phyloP scores from a whole-genome alignment of 305 asterid genomes.

The Ajuga reptans region DNA sequence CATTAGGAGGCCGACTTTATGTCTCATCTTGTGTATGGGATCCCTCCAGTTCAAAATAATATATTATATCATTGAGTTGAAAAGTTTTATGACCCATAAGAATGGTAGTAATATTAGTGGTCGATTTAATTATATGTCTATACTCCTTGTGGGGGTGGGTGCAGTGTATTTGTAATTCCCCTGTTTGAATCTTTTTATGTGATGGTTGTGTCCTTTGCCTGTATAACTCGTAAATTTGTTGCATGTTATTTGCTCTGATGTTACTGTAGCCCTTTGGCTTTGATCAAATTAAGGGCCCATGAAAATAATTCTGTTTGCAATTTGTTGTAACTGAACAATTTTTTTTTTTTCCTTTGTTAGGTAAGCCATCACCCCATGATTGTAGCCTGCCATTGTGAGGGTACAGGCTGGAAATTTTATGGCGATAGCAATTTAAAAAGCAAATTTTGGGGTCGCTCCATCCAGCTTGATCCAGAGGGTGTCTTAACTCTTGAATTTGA shows the following conservation, averaged over 20 bases:
- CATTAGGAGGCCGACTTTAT: neutral
- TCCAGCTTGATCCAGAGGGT: slow-evolving; percentile 93
- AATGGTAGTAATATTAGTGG: neutral
- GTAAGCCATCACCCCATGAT: slow-evolving; percentile 98
- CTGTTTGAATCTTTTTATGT: neutral
- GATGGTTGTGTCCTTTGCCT: neutral
- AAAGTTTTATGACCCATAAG: neutral
- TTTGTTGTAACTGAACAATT: slow-evolving; percentile 2
- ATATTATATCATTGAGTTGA: neutral
- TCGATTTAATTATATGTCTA: neutral
- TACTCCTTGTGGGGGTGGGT: neutral
- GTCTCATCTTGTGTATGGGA: neutral
- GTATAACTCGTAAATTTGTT: neutral
- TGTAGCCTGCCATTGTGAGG: slow-evolving; percentile 94
- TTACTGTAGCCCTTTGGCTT: neutral
- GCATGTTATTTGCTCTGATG: slow-evolving; percentile 4
- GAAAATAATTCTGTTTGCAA: neutral
- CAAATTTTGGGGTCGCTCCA: slow-evolving; percentile 97
- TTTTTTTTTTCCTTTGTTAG: slow-evolving; percentile 39
- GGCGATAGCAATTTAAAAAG: slow-evolving; percentile 90
- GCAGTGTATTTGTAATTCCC: neutral
- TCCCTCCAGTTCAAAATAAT: neutral
- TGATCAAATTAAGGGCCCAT: neutral
- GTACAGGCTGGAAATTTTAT: slow-evolving; percentile 86
- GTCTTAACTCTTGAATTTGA: slow-evolving; percentile 75